phyloP scores from a whole-genome alignment of 2,329 filamentous ascomycete species.

The Tothia fuscella region DNA sequence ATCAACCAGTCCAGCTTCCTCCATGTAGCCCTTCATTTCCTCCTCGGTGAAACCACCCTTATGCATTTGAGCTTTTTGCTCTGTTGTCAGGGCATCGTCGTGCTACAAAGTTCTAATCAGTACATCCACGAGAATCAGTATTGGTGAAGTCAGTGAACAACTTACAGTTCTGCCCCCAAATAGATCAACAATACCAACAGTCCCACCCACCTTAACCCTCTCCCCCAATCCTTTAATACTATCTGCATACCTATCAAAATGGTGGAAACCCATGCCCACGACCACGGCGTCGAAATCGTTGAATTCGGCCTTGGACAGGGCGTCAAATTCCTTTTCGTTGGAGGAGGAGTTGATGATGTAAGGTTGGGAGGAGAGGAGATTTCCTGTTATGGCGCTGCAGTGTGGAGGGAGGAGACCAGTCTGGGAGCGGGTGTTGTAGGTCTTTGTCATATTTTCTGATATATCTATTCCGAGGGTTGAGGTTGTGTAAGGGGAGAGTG shows the following conservation, averaged over 20 bases:
- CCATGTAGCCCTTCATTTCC: slow-evolving; percentile 9
- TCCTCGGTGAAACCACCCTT: slow-evolving; percentile 7
- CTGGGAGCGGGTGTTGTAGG: background rate
- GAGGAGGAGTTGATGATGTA: background rate
- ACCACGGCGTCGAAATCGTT: slow-evolving; percentile 3
- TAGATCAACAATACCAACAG: slow-evolving; percentile 9
- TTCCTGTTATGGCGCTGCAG: background rate
- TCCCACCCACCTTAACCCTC: slow-evolving; percentile 4
- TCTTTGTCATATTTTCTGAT: slow-evolving; percentile 1
- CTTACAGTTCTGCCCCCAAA: background rate
- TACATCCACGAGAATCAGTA: background rate
- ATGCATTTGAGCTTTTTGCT: slow-evolving; percentile 6
- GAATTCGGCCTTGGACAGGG: background rate
- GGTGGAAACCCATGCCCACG: slow-evolving; percentile 7
- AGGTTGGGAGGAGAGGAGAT: background rate
- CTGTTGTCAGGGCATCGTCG: background rate
- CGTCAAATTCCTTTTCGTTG: background rate
- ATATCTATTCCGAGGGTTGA: background rate
- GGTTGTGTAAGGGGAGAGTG: background rate
- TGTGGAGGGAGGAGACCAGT: background rate
- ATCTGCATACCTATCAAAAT: slow-evolving; percentile 1
- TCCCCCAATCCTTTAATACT: background rate
- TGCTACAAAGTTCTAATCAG: background rate
- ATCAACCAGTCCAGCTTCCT: slow-evolving; percentile 7
- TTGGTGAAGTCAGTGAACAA: background rate